Conservation (phyloP, 192 early-diverging fungal species). For the Chytriomyces hyalinus region DNA sequence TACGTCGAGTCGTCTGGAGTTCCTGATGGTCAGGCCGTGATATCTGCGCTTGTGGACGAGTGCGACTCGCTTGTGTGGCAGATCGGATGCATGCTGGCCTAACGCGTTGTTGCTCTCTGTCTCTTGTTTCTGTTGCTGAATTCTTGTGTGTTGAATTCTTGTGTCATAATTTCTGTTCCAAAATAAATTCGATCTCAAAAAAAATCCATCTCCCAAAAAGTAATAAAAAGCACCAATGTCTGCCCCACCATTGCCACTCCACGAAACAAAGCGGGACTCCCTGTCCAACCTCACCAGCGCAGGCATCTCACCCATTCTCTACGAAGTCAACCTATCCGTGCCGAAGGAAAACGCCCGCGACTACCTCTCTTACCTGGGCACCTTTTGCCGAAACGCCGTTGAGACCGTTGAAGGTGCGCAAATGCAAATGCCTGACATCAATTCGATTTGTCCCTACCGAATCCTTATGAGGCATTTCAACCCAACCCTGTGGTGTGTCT, state of each 20-base stretch:
- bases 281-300: conserved; percentile 32
- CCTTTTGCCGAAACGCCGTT: conserved; percentile 43
- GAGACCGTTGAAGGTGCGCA: conserved; percentile 36
- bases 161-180: too few relatives aligned
- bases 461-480: neutral
- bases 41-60: conserved; percentile 36
- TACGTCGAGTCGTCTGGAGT: conserved; percentile 1
- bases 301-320: conserved; percentile 47
- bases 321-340: conserved; percentile 65
- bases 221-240: too few relatives aligned
- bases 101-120: too few relatives aligned
- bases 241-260: too few relatives aligned
- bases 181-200: too few relatives aligned
- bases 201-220: too few relatives aligned
- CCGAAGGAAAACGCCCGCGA: conserved; percentile 52
- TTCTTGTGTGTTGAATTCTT: too few relatives aligned
- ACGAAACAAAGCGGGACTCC: conserved; percentile 12
- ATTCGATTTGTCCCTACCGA: neutral
- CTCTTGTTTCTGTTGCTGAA: too few relatives aligned
- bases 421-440: neutral
- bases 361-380: conserved; percentile 54
- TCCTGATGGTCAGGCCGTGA: conserved; percentile 30
- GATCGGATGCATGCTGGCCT: conserved; percentile 12
- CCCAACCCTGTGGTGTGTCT: neutral
- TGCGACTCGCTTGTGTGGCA: conserved; percentile 34